phyloP scores from a whole-genome alignment of 2,329 filamentous ascomycete genomes.

The Paramyrothecium roridum region DNA sequence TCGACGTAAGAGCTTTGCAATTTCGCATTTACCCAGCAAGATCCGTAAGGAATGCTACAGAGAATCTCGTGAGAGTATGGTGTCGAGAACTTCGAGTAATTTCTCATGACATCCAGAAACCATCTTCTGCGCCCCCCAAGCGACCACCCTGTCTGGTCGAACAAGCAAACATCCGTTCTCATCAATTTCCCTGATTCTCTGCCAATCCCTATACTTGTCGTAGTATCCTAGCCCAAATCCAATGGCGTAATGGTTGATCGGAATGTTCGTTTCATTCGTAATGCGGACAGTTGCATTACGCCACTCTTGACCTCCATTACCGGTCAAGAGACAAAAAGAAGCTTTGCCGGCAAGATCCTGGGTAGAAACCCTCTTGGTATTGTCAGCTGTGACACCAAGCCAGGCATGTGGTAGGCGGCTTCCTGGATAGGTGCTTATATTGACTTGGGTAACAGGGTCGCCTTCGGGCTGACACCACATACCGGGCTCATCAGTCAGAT shows the following conservation, averaged over 20 bases:
- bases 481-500: constrained; percentile 35
- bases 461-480: constrained; percentile 13
- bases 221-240: constrained; percentile 5
- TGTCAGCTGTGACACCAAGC: constrained; percentile 47
- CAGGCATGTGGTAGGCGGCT: constrained; percentile 60
- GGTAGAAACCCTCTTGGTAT: constrained; percentile 1
- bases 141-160: constrained; percentile 3
- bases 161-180: constrained; percentile 5
- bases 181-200: background rate
- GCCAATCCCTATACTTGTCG: constrained; percentile 3
- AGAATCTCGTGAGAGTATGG: background rate
- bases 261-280: background rate
- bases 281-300: background rate
- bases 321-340: constrained; percentile 3
- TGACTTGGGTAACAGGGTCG: constrained; percentile 39
- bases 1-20: too few species aligned
- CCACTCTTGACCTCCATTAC: constrained; percentile 3
- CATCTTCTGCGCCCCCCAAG: constrained; percentile 1
- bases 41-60: too few species aligned
- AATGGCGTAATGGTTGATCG: constrained; percentile 1
- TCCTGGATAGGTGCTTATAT: constrained; percentile 55
- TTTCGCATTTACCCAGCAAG: too few species aligned
- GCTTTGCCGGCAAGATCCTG: constrained; percentile 5
- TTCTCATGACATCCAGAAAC: background rate
- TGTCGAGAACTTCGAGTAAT: background rate